Evolutionary conservation across 176 grass and related monocot genomes (phyloP).

Genomic region (Musa schizocarpa): DNA sequence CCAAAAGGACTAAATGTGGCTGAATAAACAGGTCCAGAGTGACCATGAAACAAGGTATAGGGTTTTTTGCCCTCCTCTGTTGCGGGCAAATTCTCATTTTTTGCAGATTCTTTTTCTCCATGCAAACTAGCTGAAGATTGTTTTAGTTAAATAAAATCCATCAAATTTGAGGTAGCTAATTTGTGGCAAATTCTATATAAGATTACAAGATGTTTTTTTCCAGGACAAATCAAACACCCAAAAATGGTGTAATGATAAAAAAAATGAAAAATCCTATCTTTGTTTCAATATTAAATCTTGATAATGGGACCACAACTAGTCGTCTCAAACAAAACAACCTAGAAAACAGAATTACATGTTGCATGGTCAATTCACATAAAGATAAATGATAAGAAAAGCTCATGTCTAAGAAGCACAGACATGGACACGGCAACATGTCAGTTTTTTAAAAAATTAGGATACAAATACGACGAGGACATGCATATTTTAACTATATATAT

Average conservation of each 20-base stretch:
- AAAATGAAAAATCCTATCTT: too few relatives aligned
- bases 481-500: too few relatives aligned
- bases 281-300: too few relatives aligned
- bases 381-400: too few relatives aligned
- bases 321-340: too few relatives aligned
- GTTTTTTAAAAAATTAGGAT: too few relatives aligned
- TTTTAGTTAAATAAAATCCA: conserved; percentile 9
- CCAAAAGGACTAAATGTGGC: conserved; percentile 73
- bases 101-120: conserved; percentile 53
- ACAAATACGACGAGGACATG: too few relatives aligned
- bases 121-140: conserved; percentile 51
- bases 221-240: neutral
- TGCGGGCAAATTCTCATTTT: conserved; percentile 38
- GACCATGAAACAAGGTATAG: conserved; percentile 80
- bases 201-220: neutral
- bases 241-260: neutral
- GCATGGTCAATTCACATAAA: too few relatives aligned
- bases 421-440: too few relatives aligned
- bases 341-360: too few relatives aligned
- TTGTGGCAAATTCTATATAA: neutral
- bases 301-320: too few relatives aligned
- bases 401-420: too few relatives aligned
- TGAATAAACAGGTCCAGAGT: conserved; percentile 91
- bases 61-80: conserved; percentile 62
- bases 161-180: neutral